Conservation (phyloP, 2,329 filamentous ascomycete species). For the Fusarium floridanum region DNA sequence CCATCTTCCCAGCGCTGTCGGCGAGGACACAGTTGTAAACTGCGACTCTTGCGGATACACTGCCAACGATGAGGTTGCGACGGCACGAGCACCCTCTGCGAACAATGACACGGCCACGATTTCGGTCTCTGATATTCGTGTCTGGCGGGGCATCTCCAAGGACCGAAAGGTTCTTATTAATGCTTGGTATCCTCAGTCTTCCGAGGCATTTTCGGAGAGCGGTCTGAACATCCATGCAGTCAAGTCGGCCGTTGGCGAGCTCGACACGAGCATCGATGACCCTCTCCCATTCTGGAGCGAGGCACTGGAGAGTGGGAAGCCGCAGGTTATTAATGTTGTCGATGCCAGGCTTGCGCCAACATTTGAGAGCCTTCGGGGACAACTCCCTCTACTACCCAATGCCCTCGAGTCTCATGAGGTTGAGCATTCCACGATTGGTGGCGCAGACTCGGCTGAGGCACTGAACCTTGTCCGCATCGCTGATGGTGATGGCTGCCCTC, state of each 20-base stretch:
- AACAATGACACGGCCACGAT: neutral
- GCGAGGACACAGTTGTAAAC: conserved; percentile 86
- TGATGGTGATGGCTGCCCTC: conserved; percentile 79
- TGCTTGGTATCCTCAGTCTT: conserved; percentile 71
- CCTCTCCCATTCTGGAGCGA: conserved; percentile 65
- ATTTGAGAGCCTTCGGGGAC: conserved; percentile 41
- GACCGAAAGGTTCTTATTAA: conserved; percentile 78
- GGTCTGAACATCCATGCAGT: conserved; percentile 69
- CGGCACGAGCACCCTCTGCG: conserved; percentile 41
- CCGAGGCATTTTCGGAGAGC: conserved; percentile 42
- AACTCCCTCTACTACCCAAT: conserved; percentile 45
- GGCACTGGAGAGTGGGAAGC: conserved; percentile 43
- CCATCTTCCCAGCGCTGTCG: conserved; percentile 82
- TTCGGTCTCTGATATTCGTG: conserved; percentile 44
- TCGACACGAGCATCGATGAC: conserved; percentile 79
- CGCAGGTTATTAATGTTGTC: conserved; percentile 52
- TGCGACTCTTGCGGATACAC: conserved; percentile 81
- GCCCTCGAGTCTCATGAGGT: conserved; percentile 25
- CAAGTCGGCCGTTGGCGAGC: conserved; percentile 73
- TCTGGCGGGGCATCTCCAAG: conserved; percentile 75
- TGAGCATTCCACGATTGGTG: conserved; percentile 37
- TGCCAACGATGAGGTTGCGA: conserved; percentile 89
- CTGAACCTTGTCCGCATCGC: conserved; percentile 75
- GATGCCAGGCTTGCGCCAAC: conserved; percentile 48
- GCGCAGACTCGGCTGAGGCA: conserved; percentile 53